Percentiles rank a stretch among this genome's conserved stretches.
phyloP scores from a whole-genome alignment of 495 filamentous ascomycete species.

The Cudoniella acicularis region DNA sequence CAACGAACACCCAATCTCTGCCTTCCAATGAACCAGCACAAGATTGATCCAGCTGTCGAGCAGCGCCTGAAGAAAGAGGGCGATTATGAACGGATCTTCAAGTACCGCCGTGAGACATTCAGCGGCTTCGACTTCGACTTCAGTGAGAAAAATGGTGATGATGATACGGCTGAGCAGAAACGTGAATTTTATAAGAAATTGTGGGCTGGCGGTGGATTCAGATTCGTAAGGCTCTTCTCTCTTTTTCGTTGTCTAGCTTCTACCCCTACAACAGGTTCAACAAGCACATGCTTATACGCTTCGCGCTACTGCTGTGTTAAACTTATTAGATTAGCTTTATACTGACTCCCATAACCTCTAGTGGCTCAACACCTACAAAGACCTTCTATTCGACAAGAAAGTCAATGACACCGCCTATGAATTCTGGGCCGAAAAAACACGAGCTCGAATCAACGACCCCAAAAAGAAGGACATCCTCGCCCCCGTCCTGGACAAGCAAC shows the following conservation, averaged over 20 bases:
- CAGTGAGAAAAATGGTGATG: constrained; percentile 1
- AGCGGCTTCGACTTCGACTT: constrained; percentile 10
- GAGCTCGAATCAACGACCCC: constrained; percentile 46
- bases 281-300: no score
- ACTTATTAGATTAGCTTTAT: no score
- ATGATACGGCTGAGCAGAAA: constrained; percentile 36
- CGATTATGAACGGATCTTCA: constrained; percentile 5
- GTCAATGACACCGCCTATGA: constrained; percentile 48
- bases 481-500: constrained; percentile 40
- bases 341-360: no score
- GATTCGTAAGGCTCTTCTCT: no score
- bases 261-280: no score
- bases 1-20: constrained; percentile 53
- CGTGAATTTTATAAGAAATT: constrained; percentile 32
- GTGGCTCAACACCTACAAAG: constrained; percentile 45
- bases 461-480: constrained; percentile 46
- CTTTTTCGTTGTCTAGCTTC: no score
- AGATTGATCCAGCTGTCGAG: constrained; percentile 6
- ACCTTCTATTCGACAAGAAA: constrained; percentile 39
- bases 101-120: constrained; percentile 7
- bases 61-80: neutral
- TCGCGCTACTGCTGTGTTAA: no score
- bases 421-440: constrained; percentile 53
- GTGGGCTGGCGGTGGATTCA: constrained; percentile 39
- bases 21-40: constrained; percentile 41